Evolutionary conservation across 805 yeast species (phyloP).

Genomic region (Wickerhamiella qilinensis): DNA sequence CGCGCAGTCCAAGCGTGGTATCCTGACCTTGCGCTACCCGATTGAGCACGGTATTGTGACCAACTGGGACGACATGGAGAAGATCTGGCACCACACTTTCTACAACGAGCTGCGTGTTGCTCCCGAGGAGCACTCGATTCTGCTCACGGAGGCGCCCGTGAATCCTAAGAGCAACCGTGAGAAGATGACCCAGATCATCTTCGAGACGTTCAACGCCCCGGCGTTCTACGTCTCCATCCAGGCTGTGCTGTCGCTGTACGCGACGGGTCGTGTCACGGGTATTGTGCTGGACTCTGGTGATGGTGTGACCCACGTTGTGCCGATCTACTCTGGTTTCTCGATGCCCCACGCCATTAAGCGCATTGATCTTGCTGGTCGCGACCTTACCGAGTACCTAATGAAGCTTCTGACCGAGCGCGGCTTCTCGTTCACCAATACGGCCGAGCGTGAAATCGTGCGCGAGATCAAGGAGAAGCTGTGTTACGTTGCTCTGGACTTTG

Average conservation of each 20-base stretch:
- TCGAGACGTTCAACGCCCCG: conserved; percentile 98
- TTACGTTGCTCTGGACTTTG: conserved; percentile 97
- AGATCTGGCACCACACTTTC: conserved; percentile 99
- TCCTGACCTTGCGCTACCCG: conserved; percentile 95
- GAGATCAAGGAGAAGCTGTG: conserved; percentile 97
- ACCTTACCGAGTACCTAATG: conserved; percentile 97
- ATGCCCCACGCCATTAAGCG: conserved; percentile 97
- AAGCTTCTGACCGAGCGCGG: conserved; percentile 97
- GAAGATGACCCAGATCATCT: conserved; percentile 98
- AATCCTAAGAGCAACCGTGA: conserved; percentile 99
- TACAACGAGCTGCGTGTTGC: conserved; percentile 99
- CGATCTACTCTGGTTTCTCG: conserved; percentile 99
- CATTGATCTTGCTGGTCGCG: conserved; percentile 99
- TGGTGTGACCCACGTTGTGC: conserved; percentile 99
- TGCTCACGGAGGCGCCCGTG: conserved; percentile 99
- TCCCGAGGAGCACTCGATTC: conserved; percentile 99
- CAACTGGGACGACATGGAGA: conserved; percentile 99
- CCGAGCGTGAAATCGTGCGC: conserved; percentile 92
- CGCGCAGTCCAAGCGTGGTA: conserved; percentile 99
- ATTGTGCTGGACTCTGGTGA: conserved; percentile 99
- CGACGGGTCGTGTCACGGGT: conserved; percentile 99
- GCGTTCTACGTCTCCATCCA: conserved; percentile 98
- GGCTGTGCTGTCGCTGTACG: conserved; percentile 94
- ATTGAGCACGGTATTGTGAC: conserved; percentile 99
- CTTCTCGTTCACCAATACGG: conserved; percentile 95